Percentiles rank a stretch among this genome's conserved stretches.
Conservation (phyloP, 2,329 filamentous ascomycete genomes). For the Helotiales sp. region DNA sequence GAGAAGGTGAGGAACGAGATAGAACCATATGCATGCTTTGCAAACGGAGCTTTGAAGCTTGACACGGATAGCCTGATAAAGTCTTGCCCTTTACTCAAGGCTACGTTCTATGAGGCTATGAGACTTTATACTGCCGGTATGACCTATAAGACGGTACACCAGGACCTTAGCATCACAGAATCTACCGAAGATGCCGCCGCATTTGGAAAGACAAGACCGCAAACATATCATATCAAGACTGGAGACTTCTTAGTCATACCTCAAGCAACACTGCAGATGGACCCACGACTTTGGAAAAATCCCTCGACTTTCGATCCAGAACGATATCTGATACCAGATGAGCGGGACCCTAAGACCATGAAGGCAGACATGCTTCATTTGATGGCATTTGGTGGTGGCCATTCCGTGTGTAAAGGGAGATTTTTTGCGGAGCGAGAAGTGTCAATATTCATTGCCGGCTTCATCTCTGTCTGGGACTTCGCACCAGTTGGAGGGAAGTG, state of each 20-base stretch:
- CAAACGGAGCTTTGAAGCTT: conserved; percentile 31
- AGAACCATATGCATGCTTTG: conserved; percentile 35
- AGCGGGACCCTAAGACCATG: conserved; percentile 20
- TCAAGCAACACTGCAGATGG: conserved; percentile 42
- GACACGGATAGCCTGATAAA: conserved; percentile 33
- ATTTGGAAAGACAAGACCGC: conserved; percentile 19
- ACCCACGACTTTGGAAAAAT: conserved; percentile 37
- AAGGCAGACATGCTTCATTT: conserved; percentile 42
- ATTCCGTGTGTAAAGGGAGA: conserved; percentile 48
- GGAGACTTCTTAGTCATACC: conserved; percentile 42
- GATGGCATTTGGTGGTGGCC: conserved; percentile 46
- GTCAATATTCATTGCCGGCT: conserved; percentile 48
- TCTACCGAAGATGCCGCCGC: conserved; percentile 35
- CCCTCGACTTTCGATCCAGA: conserved; percentile 41
- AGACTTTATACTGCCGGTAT: conserved; percentile 43
- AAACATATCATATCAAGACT: conserved; percentile 39
- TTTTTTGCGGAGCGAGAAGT: conserved; percentile 49
- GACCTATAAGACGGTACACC: conserved; percentile 39
- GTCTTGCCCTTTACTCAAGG: conserved; percentile 43
- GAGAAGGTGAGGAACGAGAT: conserved; percentile 45
- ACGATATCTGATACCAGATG: conserved; percentile 43
- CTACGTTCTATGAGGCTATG: conserved; percentile 44
- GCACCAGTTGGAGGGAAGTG: conserved; percentile 37
- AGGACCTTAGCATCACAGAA: conserved; percentile 8
- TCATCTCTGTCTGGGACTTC: conserved; percentile 55